phyloP scores from a whole-genome alignment of 164 flowering plant species.

The Liriodendron chinense region DNA sequence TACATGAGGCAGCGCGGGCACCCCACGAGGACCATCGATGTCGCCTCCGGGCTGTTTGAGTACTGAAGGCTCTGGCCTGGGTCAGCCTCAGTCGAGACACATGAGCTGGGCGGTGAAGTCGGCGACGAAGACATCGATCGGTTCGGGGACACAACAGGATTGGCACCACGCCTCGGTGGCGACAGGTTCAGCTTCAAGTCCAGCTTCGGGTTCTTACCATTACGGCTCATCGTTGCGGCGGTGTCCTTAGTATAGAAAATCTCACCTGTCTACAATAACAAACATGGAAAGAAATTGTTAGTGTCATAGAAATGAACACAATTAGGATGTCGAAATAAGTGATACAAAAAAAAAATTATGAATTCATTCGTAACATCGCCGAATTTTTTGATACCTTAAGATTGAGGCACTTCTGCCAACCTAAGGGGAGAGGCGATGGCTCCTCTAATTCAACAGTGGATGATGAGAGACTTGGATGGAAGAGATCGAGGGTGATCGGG shows the following conservation, averaged over 20 bases:
- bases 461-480: constrained; percentile 13
- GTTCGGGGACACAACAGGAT: neutral
- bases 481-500: constrained; percentile 22
- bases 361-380: no score
- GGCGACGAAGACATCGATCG: constrained; percentile 30
- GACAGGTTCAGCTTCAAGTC: constrained; percentile 86
- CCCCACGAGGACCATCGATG: constrained; percentile 79
- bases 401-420: constrained; percentile 20
- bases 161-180: constrained; percentile 29
- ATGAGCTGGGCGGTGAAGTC: constrained; percentile 73
- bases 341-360: neutral
- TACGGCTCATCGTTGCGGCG: constrained; percentile 10
- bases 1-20: constrained; percentile 88
- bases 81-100: constrained; percentile 28
- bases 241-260: constrained; percentile 10
- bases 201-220: constrained; percentile 48
- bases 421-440: constrained; percentile 16
- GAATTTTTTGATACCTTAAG: constrained; percentile 19
- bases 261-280: constrained; percentile 16
- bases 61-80: constrained; percentile 16
- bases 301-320: neutral
- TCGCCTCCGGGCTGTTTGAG: constrained; percentile 56
- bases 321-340: neutral
- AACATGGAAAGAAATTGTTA: neutral
- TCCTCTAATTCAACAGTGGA: constrained; percentile 17